A percentile compares a stretch with the other conserved stretches of the same genome.
phyloP scores from a whole-genome alignment of 345 rosid genomes.

The Brassica juncea region DNA sequence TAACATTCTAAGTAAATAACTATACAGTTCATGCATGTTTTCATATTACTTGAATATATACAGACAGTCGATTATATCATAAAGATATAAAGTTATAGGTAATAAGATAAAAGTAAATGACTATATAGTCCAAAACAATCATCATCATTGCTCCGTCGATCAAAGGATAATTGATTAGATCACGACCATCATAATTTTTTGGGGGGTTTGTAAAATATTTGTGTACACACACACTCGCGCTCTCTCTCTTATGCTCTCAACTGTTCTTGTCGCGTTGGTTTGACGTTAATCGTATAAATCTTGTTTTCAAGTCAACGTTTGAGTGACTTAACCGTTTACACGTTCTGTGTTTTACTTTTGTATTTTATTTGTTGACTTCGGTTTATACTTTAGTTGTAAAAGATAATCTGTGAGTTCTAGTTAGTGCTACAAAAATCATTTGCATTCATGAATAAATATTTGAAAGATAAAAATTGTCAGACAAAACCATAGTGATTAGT shows the following conservation, averaged over 20 bases:
- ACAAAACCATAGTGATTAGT: too few species aligned
- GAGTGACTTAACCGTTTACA: conserved; percentile 43
- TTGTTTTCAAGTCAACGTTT: conserved; percentile 35
- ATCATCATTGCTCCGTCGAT: conserved; percentile 26
- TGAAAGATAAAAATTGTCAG: too few species aligned
- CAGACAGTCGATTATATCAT: too few species aligned
- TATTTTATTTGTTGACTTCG: conserved; percentile 28
- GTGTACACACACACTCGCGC: conserved; percentile 16
- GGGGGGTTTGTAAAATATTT: conserved; percentile 24
- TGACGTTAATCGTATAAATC: conserved; percentile 29
- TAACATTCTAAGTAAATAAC: neutral
- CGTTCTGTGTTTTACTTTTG: conserved; percentile 17
- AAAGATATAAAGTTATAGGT: too few species aligned
- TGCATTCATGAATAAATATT: too few species aligned
- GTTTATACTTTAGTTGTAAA: neutral
- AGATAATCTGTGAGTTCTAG: neutral
- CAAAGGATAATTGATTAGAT: conserved; percentile 29
- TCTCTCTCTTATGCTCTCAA: neutral
- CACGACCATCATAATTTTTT: conserved; percentile 26
- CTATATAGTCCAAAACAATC: conserved; percentile 26
- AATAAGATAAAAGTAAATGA: too few species aligned
- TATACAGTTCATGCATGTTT: conserved; percentile 5
- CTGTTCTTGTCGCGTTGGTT: conserved; percentile 39
- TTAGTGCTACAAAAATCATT: too few species aligned
- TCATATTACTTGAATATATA: neutral